Evolutionary conservation across 257 asterid species (phyloP), one percentile per base, ranked within the genome.

Genomic region (Echium plantagineum): DNA sequence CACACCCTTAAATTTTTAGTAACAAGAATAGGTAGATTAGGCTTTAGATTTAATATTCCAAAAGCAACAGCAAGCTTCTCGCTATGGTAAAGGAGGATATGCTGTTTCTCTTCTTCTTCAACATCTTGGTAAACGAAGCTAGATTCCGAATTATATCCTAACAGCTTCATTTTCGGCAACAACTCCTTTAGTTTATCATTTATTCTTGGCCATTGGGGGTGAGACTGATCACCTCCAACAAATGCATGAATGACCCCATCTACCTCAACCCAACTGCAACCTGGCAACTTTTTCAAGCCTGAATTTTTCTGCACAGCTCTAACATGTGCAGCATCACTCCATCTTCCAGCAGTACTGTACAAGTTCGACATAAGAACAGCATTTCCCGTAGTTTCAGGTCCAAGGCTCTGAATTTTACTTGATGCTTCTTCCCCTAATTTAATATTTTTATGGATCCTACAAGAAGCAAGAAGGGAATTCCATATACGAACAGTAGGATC

Each of bases 41-140:
- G 71, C 55, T 63, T 66, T 56, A 78, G 67, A 70, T 74, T 81
- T 58, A 87, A 74, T 61, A 87, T 72, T 28, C 84, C 93, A 68
- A 73, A 83, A 13, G 85, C 90, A 71, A 87, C 96, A 20, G 95
- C 95, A 55, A 86, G 81, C 74, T 89, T 89, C 80, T 89, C 97
- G 15, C 97, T 86, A 63, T 89, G 97, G 71, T 71, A 70, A 48
- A 82, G 76, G 31, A 86, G 87, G 60, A 84, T 77, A 57, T 67
- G 74, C 63, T 86, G 95, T 69, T 89, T 89, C 80, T 84, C 94
- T 71, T 89, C 89, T 59, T 80, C 93, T 67, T 84, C 94, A n/a
- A 89, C 94, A 66, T 89, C 94, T 57, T 89, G 93, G 75, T 84
- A 86, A 9, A 84, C 97, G 63, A 81, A 86, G 69, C 74, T 77